Evolutionary conservation across 2,329 filamentous ascomycete genomes (phyloP).

Genomic region (Paramyrothecium sp.): DNA sequence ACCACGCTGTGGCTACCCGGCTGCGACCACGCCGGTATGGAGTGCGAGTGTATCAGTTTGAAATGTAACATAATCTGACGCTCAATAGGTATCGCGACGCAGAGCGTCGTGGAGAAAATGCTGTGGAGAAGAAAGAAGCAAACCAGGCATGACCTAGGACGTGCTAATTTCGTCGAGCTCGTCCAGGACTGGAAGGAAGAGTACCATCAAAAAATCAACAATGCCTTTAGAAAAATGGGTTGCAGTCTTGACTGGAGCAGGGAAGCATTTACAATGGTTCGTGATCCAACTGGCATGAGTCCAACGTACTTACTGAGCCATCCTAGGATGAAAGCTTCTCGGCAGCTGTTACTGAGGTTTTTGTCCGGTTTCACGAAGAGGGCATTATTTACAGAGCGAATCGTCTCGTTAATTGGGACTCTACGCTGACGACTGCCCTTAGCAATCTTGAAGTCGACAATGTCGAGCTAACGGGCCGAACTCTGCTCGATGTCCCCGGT

Average conservation of each 20-base stretch:
- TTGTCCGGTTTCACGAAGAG: constrained; percentile 86
- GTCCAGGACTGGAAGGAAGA: constrained; percentile 96
- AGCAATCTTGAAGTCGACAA: constrained; percentile 91
- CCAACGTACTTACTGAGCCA: too few relatives aligned
- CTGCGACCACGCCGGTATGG: constrained; percentile 75
- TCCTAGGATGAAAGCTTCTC: constrained; percentile 33
- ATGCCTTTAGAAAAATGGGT: constrained; percentile 77
- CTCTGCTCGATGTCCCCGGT: constrained; percentile 86
- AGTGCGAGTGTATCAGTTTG: too few relatives aligned
- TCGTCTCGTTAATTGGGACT: constrained; percentile 94
- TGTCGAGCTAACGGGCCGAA: constrained; percentile 83
- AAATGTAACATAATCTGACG: too few relatives aligned
- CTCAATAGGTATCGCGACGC: constrained; percentile 76
- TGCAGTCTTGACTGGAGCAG: constrained; percentile 91
- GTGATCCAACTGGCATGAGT: constrained; percentile 41
- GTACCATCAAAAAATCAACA: constrained; percentile 89
- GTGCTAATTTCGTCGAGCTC: constrained; percentile 73
- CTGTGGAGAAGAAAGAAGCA: constrained; percentile 83
- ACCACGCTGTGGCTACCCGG: constrained; percentile 87
- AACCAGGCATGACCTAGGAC: constrained; percentile 86
- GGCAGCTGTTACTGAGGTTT: constrained; percentile 82
- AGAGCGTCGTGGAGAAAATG: constrained; percentile 97
- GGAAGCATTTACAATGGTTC: constrained; percentile 43
- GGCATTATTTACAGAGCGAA: constrained; percentile 92
- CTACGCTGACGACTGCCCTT: constrained; percentile 81